Conservation (phyloP, 2,329 filamentous ascomycete genomes). For the Cladosporium cucumerinum region DNA sequence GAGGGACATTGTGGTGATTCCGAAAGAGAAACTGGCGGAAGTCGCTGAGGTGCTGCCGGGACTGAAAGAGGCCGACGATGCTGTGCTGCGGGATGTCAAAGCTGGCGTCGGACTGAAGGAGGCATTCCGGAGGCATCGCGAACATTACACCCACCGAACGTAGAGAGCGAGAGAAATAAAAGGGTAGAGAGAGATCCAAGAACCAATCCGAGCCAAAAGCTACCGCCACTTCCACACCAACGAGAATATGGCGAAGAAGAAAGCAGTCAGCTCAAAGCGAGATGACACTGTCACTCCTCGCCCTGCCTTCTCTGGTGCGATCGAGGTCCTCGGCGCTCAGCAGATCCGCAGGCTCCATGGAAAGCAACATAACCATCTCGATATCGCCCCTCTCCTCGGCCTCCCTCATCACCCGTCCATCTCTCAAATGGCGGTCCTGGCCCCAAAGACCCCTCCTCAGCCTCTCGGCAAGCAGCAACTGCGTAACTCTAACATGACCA, state of each 20-base stretch:
- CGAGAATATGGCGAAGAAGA: background rate
- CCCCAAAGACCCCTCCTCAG: constrained; percentile 14
- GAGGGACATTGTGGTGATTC: constrained; percentile 64
- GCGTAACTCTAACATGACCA: constrained; percentile 5
- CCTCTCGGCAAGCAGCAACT: constrained; percentile 9
- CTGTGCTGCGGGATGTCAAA: constrained; percentile 56
- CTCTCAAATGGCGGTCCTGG: constrained; percentile 4
- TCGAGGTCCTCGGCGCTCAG: constrained; percentile 7
- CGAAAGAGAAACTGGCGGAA: constrained; percentile 55
- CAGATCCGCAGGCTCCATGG: constrained; percentile 7
- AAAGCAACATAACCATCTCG: constrained; percentile 12
- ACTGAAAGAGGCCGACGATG: constrained; percentile 43
- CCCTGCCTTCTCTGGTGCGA: constrained; percentile 1
- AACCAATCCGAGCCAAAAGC: background rate
- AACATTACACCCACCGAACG: constrained; percentile 13
- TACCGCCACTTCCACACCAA: background rate
- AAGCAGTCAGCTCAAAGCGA: background rate
- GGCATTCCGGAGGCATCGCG: constrained; percentile 58
- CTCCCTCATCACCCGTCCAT: constrained; percentile 8
- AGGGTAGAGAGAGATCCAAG: background rate
- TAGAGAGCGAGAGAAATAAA: background rate
- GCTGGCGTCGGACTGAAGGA: constrained; percentile 61
- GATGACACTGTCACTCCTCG: constrained; percentile 9
- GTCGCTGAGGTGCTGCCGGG: constrained; percentile 60
- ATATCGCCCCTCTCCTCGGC: constrained; percentile 14